A percentile compares a stretch with the other conserved stretches of the same genome.
Conservation (phyloP, 768 basidiomycete genomes). For the Leccinum uliginosum region DNA sequence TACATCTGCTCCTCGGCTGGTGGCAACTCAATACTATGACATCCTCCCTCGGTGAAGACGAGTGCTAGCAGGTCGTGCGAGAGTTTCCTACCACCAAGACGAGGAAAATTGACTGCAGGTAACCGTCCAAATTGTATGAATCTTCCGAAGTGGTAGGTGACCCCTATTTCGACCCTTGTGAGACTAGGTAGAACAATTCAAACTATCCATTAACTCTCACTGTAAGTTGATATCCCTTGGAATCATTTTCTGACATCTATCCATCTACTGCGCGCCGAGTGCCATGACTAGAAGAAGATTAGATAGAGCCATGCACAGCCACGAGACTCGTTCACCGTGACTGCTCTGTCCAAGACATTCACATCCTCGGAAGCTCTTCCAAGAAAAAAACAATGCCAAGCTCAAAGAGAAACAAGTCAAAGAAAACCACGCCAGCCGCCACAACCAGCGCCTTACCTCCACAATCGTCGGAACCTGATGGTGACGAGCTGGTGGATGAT, state of each 20-base stretch:
- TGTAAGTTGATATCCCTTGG: no score
- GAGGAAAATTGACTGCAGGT: no score
- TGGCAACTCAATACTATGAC: neutral
- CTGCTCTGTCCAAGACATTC: no score
- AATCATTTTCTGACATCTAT: no score
- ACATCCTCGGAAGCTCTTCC: neutral
- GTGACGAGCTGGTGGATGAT: slow-evolving; percentile 67
- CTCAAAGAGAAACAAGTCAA: slow-evolving; percentile 55
- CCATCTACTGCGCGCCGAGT: no score
- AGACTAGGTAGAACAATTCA: no score
- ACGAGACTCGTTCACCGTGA: neutral
- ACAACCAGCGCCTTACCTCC: slow-evolving; percentile 17
- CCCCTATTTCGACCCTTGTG: no score
- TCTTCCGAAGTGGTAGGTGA: no score
- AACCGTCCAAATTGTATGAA: no score
- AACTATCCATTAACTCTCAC: no score
- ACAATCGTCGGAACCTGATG: slow-evolving; percentile 27
- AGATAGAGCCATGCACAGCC: neutral
- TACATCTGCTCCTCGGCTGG: neutral
- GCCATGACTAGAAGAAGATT: no score
- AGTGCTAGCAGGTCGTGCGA: neutral
- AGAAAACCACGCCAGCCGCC: slow-evolving; percentile 38
- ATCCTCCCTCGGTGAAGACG: neutral
- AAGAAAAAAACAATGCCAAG: slow-evolving; percentile 3
- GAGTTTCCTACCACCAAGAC: neutral